Evolutionary conservation across 768 basidiomycete genomes (phyloP).

Genomic region (Myochromella boudieri): DNA sequence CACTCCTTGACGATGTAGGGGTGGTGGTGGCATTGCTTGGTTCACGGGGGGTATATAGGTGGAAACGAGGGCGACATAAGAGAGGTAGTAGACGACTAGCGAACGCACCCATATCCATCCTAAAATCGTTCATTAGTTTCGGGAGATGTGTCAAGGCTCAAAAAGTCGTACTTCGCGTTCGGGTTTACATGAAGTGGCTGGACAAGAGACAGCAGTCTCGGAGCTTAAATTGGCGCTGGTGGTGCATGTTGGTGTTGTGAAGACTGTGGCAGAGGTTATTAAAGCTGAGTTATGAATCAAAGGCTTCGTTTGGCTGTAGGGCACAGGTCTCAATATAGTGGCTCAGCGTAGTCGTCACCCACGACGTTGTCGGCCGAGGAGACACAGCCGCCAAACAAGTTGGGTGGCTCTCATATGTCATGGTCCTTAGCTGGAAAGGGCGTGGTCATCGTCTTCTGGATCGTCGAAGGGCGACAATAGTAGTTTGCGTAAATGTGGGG

Average conservation of each 20-base stretch:
- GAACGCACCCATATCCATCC: not conserved
- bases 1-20: not conserved
- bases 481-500: too few relatives aligned
- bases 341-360: not conserved
- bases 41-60: not conserved
- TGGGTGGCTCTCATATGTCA: too few relatives aligned
- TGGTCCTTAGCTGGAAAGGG: too few relatives aligned
- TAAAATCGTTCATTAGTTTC: not conserved
- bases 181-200: not conserved
- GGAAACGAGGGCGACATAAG: not conserved
- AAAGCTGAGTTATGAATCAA: not conserved
- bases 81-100: too few relatives aligned
- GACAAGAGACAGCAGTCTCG: not conserved
- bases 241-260: not conserved
- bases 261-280: not conserved
- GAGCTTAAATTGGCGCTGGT: not conserved
- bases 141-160: not conserved
- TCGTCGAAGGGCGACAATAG: too few relatives aligned
- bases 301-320: conserved; percentile 9
- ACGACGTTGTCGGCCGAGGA: too few relatives aligned
- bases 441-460: too few relatives aligned
- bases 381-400: too few relatives aligned
- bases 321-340: conserved; percentile 11
- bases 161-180: not conserved
- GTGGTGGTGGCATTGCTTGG: not conserved